Percentiles rank a stretch among this genome's conserved stretches.
These are phyloP conservation scores for Elsinoe batatas DNA, from an alignment of 2,329 filamentous ascomycete genomes.

Conservation along the genomic window DNA sequence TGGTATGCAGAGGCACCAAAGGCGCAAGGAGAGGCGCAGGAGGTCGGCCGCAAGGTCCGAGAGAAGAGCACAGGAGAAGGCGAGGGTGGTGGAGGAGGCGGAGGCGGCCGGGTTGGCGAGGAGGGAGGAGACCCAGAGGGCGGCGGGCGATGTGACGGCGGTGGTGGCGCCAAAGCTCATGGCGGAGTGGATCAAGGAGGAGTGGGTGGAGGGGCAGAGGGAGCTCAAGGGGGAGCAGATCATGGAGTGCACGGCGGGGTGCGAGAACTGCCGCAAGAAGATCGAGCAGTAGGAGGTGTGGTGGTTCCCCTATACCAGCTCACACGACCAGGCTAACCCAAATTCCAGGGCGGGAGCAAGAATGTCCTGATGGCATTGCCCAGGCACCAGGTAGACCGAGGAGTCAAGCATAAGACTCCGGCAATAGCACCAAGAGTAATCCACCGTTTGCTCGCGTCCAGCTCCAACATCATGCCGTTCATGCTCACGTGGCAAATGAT, in stretches of 20 bases:
- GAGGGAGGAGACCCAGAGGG: neutral
- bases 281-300: neutral
- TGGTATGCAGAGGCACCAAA: neutral
- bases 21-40: neutral
- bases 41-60: neutral
- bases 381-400: neutral
- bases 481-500: too few relatives aligned
- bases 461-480: neutral
- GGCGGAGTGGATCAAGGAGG: neutral
- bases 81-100: neutral
- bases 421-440: neutral
- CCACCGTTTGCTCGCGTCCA: neutral
- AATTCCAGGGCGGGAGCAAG: neutral
- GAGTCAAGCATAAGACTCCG: neutral
- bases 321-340: neutral
- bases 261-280: neutral
- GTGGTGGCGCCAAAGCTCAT: neutral
- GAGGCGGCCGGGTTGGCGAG: neutral
- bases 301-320: neutral
- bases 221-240: neutral
- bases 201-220: neutral
- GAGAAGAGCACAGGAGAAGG: neutral
- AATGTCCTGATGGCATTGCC: slow-evolving; percentile 2
- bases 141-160: neutral
- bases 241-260: neutral